Conservation (phyloP, 192 early-diverging fungal genomes). For the Coemansia aciculifera region DNA sequence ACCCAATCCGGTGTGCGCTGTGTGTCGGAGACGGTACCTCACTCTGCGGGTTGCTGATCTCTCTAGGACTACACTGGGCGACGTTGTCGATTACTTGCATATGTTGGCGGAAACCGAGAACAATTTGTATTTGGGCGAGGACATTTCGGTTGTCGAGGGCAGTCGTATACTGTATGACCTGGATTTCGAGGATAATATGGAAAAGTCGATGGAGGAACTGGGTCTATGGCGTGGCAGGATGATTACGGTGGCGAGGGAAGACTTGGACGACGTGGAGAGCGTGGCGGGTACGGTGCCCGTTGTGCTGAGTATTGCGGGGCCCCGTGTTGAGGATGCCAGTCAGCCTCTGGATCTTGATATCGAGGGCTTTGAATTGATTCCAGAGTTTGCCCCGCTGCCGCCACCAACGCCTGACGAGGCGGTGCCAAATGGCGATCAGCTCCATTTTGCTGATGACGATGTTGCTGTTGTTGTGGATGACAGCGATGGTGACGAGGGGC, state of each 20-base stretch:
- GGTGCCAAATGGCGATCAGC: not conserved
- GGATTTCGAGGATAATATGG: conserved; percentile 84
- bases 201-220: conserved; percentile 60
- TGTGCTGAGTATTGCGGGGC: conserved; percentile 29
- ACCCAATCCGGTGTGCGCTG: conserved; percentile 76
- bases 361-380: conserved; percentile 36
- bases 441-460: conserved; percentile 1
- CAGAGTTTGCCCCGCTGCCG: conserved; percentile 36
- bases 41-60: conserved; percentile 64
- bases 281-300: conserved; percentile 22
- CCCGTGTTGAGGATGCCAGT: not conserved
- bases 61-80: conserved; percentile 62
- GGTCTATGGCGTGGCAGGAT: conserved; percentile 52
- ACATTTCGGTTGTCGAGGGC: conserved; percentile 70
- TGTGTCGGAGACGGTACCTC: conserved; percentile 67
- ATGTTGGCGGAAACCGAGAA: conserved; percentile 28
- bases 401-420: not conserved
- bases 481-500: conserved; percentile 12
- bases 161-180: conserved; percentile 82
- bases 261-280: conserved; percentile 4
- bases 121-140: conserved; percentile 66
- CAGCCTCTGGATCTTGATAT: conserved; percentile 12
- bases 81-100: conserved; percentile 61
- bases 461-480: conserved; percentile 9
- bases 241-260: conserved; percentile 39